phyloP scores from a whole-genome alignment of 2,329 filamentous ascomycete species.

The Hymenoscyphus occultus region DNA sequence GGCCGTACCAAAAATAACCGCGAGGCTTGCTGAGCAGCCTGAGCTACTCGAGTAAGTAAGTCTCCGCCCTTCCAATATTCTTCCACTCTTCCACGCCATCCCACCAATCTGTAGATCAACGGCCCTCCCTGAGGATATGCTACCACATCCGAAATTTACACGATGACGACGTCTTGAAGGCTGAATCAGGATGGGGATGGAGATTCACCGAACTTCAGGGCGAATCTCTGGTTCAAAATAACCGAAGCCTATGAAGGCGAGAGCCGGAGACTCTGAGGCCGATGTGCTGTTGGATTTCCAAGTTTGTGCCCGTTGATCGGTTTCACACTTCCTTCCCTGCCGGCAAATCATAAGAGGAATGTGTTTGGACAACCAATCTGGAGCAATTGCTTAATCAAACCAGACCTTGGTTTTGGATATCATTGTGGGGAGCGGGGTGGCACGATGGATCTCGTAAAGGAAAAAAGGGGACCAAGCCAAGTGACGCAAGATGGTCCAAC shows the following conservation, averaged over 20 bases:
- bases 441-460: background rate
- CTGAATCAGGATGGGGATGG: background rate
- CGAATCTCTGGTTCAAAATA: background rate
- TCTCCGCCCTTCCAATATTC: no score
- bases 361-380: background rate
- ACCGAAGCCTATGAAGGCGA: background rate
- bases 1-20: no score
- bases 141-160: background rate
- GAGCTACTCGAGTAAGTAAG: no score
- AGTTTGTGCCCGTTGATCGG: background rate
- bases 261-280: background rate
- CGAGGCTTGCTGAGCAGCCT: no score
- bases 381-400: background rate
- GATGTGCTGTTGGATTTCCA: background rate
- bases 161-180: background rate
- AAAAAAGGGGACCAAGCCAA: background rate
- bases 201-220: constrained; percentile 1
- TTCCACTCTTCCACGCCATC: no score
- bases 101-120: background rate
- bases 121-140: background rate
- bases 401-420: background rate
- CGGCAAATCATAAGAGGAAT: background rate
- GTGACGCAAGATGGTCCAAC: background rate
- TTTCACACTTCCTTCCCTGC: background rate
- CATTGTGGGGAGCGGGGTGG: background rate